A percentile compares a stretch with the other conserved stretches of the same genome.
Evolutionary conservation across 805 yeast species (phyloP).

Genomic region (Spathaspora sp.): DNA sequence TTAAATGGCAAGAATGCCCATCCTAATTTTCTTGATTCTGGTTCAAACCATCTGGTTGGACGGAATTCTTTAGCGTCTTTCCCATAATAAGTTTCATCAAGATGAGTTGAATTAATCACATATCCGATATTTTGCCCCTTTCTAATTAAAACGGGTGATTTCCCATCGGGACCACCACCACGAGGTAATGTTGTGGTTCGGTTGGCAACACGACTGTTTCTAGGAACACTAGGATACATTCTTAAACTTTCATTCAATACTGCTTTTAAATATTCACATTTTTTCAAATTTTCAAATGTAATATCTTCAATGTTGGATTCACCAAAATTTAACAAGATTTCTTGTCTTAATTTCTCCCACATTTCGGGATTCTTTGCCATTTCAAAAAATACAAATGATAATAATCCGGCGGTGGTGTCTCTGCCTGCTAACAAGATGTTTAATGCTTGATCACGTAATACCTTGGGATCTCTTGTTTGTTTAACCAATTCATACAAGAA

Average conservation of each 20-base stretch:
- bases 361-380: conserved; percentile 28
- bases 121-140: conserved; percentile 45
- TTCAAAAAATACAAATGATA: conserved; percentile 26
- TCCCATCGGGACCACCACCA: conserved; percentile 31
- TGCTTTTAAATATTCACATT: conserved; percentile 28
- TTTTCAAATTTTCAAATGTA: conserved; percentile 30
- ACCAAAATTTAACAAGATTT: conserved; percentile 24
- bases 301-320: conserved; percentile 18
- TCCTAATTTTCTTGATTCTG: conserved; percentile 29
- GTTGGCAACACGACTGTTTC: conserved; percentile 23
- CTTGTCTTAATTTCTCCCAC: conserved; percentile 24
- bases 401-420: conserved; percentile 33
- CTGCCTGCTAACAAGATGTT: conserved; percentile 38
- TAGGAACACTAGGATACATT: conserved; percentile 32
- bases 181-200: conserved; percentile 25
- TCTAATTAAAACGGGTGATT: conserved; percentile 36
- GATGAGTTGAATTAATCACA: conserved; percentile 42
- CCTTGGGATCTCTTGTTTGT: conserved; percentile 31
- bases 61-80: conserved; percentile 42
- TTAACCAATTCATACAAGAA: conserved; percentile 38
- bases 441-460: conserved; percentile 34
- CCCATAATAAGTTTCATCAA: conserved; percentile 39
- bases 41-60: conserved; percentile 47
- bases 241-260: conserved; percentile 29
- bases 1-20: conserved; percentile 54